These are phyloP conservation scores for Penicillium soppii DNA, from an alignment of 495 filamentous ascomycete species.

Conservation along the genomic window DNA sequence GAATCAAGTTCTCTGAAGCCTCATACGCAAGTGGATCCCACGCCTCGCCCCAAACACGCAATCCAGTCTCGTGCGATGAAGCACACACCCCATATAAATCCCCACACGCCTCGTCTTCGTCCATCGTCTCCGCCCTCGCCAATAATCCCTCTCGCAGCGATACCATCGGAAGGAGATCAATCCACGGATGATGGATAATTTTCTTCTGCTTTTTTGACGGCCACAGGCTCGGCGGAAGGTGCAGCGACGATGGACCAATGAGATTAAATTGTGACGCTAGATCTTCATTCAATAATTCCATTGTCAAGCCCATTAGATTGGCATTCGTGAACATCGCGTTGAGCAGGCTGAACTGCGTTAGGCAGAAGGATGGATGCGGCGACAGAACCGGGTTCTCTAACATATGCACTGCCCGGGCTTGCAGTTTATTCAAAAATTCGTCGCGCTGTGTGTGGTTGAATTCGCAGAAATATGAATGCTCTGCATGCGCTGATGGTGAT, in stretches of 20 bases:
- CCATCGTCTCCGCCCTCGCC: not conserved
- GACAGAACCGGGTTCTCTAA: not conserved
- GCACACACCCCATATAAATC: constrained; percentile 16
- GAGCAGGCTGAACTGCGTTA: constrained; percentile 14
- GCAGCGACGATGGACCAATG: constrained; percentile 6
- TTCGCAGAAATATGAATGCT: not conserved
- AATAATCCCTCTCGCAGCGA: constrained; percentile 18
- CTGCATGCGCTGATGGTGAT: not conserved
- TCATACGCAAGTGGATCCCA: constrained; percentile 27
- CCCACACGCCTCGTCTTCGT: constrained; percentile 22
- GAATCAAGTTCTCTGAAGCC: constrained; percentile 10
- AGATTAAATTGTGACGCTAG: constrained; percentile 24
- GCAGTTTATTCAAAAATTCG: not conserved
- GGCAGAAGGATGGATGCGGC: not conserved
- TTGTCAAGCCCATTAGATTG: constrained; percentile 15
- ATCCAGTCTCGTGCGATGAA: constrained; percentile 4
- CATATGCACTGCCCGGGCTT: not conserved
- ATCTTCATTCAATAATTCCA: constrained; percentile 17
- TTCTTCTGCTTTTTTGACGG: constrained; percentile 16
- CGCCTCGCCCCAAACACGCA: constrained; percentile 24
- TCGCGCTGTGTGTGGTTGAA: not conserved
- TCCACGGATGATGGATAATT: constrained; percentile 28
- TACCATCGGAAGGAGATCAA: constrained; percentile 21
- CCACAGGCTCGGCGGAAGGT: constrained; percentile 19
- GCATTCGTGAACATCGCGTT: constrained; percentile 17